These are phyloP conservation scores for Myrica gale DNA, from an alignment of 306 rosid species.

Conservation along the genomic window DNA sequence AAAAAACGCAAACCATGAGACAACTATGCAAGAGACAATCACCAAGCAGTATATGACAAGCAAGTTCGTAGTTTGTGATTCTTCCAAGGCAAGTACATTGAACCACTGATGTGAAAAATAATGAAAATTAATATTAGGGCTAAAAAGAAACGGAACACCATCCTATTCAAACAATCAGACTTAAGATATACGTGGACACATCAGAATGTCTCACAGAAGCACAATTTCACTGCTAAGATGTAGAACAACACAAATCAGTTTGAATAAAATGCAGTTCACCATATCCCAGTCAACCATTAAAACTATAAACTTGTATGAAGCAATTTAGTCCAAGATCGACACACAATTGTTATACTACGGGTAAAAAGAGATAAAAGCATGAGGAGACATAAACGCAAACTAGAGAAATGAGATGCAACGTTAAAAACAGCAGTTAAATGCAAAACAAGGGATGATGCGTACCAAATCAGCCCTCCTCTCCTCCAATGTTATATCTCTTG, in stretches of 20 bases:
- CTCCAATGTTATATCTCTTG: conserved; percentile 69
- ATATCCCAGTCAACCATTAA: neutral
- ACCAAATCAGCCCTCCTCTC: conserved; percentile 95
- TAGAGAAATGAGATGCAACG: neutral
- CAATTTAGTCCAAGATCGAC: neutral
- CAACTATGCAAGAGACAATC: conserved; percentile 4
- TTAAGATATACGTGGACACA: neutral
- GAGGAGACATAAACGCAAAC: neutral
- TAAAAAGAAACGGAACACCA: neutral
- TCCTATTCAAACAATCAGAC: neutral
- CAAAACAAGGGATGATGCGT: conserved; percentile 23
- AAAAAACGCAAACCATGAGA: conserved; percentile 20
- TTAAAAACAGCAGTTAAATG: conserved; percentile 3
- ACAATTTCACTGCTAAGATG: neutral
- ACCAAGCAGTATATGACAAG: neutral
- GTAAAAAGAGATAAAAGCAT: neutral
- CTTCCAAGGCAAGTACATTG: neutral
- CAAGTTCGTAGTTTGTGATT: no score
- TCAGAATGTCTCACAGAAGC: neutral
- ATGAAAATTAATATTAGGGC: neutral
- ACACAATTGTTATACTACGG: neutral
- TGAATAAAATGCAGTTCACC: neutral
- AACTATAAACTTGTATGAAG: neutral
- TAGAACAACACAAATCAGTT: neutral
- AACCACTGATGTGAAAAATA: neutral